phyloP scores from a whole-genome alignment of 2,329 filamentous ascomycete species.

The Pyrenochaeta sp. region DNA sequence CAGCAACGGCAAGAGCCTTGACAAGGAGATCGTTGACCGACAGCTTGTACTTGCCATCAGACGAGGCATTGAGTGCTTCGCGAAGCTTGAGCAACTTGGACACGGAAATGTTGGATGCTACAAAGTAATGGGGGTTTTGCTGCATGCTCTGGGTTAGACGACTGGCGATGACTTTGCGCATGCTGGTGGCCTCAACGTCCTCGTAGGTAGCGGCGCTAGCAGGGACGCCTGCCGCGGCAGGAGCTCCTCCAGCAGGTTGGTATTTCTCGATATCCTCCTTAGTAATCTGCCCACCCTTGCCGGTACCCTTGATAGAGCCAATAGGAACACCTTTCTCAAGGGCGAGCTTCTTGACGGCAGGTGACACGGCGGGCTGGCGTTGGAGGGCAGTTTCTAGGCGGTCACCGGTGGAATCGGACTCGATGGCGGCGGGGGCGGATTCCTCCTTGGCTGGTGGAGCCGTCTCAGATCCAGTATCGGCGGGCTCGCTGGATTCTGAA shows the following conservation, averaged over 20 bases:
- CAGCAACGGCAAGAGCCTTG: slow-evolving; percentile 90
- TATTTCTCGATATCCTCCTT: slow-evolving; percentile 94
- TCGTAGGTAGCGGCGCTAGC: slow-evolving; percentile 73
- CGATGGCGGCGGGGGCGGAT: slow-evolving; percentile 67
- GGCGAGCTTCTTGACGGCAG: slow-evolving; percentile 81
- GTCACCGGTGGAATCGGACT: slow-evolving; percentile 77
- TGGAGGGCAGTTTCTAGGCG: slow-evolving; percentile 85
- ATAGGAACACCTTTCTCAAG: slow-evolving; percentile 84
- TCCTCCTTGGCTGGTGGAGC: slow-evolving; percentile 59
- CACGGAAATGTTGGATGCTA: slow-evolving; percentile 89
- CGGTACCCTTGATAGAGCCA: slow-evolving; percentile 83
- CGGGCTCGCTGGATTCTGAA: slow-evolving; percentile 68
- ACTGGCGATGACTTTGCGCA: slow-evolving; percentile 97
- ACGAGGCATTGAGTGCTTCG: slow-evolving; percentile 85
- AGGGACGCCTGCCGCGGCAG: slow-evolving; percentile 60
- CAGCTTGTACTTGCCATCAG: slow-evolving; percentile 96
- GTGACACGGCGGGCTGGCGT: slow-evolving; percentile 76
- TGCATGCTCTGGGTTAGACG: slow-evolving; percentile 88
- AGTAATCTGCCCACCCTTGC: slow-evolving; percentile 85
- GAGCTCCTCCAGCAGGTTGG: slow-evolving; percentile 62
- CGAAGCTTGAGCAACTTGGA: slow-evolving; percentile 96
- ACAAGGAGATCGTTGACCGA: slow-evolving; percentile 99
- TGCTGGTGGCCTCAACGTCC: slow-evolving; percentile 84
- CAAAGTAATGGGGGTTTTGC: slow-evolving; percentile 98
- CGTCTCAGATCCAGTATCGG: slow-evolving; percentile 65